Conservation (phyloP, 768 basidiomycete genomes). For the Jaapia argillacea region DNA sequence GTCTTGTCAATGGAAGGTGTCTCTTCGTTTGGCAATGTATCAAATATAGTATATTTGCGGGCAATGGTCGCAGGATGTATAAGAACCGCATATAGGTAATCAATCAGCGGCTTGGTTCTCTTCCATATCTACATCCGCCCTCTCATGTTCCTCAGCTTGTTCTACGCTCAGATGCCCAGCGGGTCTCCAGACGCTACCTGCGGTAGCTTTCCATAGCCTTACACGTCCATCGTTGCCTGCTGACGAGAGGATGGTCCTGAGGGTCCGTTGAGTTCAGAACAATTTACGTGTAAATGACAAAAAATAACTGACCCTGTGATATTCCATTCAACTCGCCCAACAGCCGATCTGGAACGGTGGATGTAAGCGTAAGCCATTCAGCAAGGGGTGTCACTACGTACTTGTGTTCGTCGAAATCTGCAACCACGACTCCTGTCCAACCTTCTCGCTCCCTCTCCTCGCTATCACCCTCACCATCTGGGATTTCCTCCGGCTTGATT, state of each 20-base stretch:
- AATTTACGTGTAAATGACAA: conserved; percentile 1
- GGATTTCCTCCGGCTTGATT: conserved; percentile 47
- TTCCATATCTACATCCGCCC: conserved; percentile 35
- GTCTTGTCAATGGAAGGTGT: too few relatives aligned
- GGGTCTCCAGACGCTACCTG: conserved; percentile 77
- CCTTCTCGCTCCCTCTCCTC: conserved; percentile 30
- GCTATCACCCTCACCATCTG: conserved; percentile 24
- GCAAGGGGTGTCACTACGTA: conserved; percentile 18
- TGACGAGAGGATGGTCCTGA: conserved; percentile 72
- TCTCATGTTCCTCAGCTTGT: conserved; percentile 43
- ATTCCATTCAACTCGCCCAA: conserved; percentile 92
- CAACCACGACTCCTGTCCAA: conserved; percentile 73
- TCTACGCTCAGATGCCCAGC: conserved; percentile 79
- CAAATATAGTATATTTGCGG: too few relatives aligned
- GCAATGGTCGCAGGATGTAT: too few relatives aligned
- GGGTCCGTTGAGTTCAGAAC: conserved; percentile 2
- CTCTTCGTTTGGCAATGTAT: too few relatives aligned
- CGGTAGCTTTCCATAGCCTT: conserved; percentile 76
- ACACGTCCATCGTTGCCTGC: conserved; percentile 79
- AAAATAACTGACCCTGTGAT: conserved; percentile 54
- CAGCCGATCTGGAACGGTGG: conserved; percentile 41
- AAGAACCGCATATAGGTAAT: too few relatives aligned
- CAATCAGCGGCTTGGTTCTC: too few relatives aligned
- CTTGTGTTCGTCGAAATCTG: conserved; percentile 85
- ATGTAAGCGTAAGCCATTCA: conserved; percentile 5